Percentiles rank a stretch among this genome's conserved stretches.
phyloP scores from a whole-genome alignment of 768 basidiomycete species.

The Phylloporus scabripes region DNA sequence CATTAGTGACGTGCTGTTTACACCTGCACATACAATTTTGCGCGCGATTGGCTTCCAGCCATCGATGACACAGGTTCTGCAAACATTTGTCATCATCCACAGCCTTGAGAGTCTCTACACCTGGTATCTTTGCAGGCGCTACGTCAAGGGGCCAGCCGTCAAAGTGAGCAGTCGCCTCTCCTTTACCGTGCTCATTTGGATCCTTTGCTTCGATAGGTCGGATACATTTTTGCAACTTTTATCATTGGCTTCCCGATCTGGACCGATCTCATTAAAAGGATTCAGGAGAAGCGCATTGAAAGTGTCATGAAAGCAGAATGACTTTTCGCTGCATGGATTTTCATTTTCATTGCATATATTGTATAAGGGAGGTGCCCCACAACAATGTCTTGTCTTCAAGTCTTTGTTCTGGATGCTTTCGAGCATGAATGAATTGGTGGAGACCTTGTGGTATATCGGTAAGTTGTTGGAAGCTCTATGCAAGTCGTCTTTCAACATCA shows the following conservation, averaged over 20 bases:
- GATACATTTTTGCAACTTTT: conserved; percentile 50
- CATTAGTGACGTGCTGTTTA: conserved; percentile 13
- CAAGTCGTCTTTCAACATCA: too few species aligned
- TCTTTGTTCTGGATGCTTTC: too few species aligned
- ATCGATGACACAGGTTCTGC: conserved; percentile 6
- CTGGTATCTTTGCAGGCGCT: conserved; percentile 26
- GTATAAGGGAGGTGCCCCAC: too few species aligned
- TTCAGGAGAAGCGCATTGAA: conserved; percentile 67
- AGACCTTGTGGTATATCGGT: too few species aligned
- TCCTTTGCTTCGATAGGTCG: conserved; percentile 32
- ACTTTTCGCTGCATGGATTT: background rate
- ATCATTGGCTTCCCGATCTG: conserved; percentile 52
- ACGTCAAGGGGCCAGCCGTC: conserved; percentile 17
- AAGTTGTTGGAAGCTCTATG: too few species aligned
- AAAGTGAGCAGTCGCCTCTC: conserved; percentile 13
- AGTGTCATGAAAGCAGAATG: conserved; percentile 74
- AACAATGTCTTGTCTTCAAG: too few species aligned
- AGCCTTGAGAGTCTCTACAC: conserved; percentile 25
- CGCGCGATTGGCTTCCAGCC: conserved; percentile 16
- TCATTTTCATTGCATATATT: too few species aligned
- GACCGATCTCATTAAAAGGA: conserved; percentile 47
- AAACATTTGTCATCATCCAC: conserved; percentile 12
- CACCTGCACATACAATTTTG: conserved; percentile 16
- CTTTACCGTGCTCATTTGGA: background rate
- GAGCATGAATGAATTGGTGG: too few species aligned